These are phyloP conservation scores for Neofusicoccum parvum DNA, from an alignment of 2,329 filamentous ascomycete species.

Conservation along the genomic window DNA sequence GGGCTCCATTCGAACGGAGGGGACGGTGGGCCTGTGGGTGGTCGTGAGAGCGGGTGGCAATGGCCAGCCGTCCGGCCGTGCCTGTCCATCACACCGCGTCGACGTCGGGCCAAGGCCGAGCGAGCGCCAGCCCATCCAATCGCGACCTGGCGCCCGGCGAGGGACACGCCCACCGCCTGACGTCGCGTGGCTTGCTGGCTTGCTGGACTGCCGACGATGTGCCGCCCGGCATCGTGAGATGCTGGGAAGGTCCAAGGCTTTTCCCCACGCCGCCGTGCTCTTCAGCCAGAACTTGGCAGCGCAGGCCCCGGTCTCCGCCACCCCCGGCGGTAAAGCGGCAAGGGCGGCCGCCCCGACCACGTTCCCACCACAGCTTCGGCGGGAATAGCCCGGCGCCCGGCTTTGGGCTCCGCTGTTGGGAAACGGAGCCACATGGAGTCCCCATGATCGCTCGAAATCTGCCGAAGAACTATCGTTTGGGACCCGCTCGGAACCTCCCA, in stretches of 20 bases:
- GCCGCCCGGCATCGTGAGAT: constrained; percentile 1
- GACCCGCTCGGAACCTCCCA: neutral
- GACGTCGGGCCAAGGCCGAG: neutral
- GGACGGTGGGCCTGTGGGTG: neutral
- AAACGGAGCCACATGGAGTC: constrained; percentile 1
- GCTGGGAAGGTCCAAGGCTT: neutral
- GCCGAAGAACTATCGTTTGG: neutral
- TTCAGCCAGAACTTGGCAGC: no score
- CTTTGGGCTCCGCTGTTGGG: neutral
- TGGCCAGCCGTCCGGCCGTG: no score
- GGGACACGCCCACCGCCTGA: neutral
- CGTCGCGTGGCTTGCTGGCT: constrained; percentile 6
- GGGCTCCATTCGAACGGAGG: neutral
- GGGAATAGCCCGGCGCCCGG: neutral
- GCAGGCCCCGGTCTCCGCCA: no score
- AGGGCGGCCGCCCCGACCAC: neutral
- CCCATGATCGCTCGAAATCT: neutral
- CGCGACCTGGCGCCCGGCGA: no score
- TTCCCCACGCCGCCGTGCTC: no score
- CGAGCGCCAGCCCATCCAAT: neutral
- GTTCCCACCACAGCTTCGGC: neutral
- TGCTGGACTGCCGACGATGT: neutral
- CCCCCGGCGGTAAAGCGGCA: no score
- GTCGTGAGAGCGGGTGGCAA: neutral
- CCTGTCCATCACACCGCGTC: neutral